Base-by-base conservation (phyloP, 1,284 basidiomycete species). In the Boletellus dicymbophilus region DNA sequence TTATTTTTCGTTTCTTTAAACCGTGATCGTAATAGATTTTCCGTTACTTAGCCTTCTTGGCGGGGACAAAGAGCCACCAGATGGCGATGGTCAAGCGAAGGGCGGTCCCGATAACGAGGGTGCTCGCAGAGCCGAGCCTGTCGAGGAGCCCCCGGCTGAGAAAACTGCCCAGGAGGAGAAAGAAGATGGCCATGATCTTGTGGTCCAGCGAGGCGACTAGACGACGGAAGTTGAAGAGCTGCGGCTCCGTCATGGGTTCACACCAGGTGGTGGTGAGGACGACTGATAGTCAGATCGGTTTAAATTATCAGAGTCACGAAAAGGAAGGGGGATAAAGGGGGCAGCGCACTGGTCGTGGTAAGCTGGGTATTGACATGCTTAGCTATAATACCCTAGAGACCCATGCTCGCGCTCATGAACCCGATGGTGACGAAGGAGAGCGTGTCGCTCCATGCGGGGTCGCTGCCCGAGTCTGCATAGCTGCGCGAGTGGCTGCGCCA, bases 251-350 rank as follows among this genome's bases (percentile, higher is more conserved):
- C 74, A 90, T 78, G 46, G 94, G 80, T 67, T 94, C 90, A 49
- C 91, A 89, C 90, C 90, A 94, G 20, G 90, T 83, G 9, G 90
- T 91, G 7, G 88, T 92, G 20, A 90, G 73, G 41, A 84, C 82
- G 48, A 85, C 83, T 81, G n/a, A n/a, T n/a, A n/a, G n/a, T n/a
- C n/a, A n/a, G n/a, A 54, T 20, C 34, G 25, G 33, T 11, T 11
- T n/a, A 34, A 5, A 7, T 8, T 38, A 45, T 42, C 27, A 43
- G 41, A n/a, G 34, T 8, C 20, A 38, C 28, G 31, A 6, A 33
- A 7, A 33, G 15, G 31, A 6, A n/a, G 15, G 13, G 13, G 9
- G n/a, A 16, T 13, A n/a, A 8, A n/a, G 16, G 15, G 9, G 31
- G 8, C 28, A 11, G 74, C 84, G 59, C 50, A 88, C 86, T 81